These are phyloP conservation scores for Choricystis sp. DNA, from an alignment of 139 green algal genomes.

Conservation along the genomic window DNA sequence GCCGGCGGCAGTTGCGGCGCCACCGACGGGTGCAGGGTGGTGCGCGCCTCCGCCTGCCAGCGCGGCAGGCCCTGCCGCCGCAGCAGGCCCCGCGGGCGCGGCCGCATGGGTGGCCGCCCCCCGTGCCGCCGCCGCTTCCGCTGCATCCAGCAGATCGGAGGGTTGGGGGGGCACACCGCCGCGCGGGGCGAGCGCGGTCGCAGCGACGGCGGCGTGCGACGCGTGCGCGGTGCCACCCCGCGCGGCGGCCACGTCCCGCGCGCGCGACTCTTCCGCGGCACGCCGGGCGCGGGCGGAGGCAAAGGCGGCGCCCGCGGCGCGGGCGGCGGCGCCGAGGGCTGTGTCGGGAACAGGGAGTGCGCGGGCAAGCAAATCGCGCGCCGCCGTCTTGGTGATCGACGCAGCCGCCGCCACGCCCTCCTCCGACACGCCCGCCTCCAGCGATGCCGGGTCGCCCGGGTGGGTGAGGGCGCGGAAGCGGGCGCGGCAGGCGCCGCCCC, in stretches of 20 bases:
- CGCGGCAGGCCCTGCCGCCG: slow-evolving; percentile 1
- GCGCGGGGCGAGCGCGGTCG: slow-evolving; percentile 7
- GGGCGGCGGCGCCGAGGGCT: slow-evolving; percentile 13
- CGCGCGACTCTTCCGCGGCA: slow-evolving; percentile 11
- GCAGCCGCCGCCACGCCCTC: slow-evolving; percentile 11
- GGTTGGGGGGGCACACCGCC: slow-evolving; percentile 8
- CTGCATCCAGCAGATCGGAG: slow-evolving; percentile 3
- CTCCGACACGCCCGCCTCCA: slow-evolving; percentile 9
- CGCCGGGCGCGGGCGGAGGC: slow-evolving; percentile 12
- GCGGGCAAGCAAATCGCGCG: slow-evolving; percentile 20
- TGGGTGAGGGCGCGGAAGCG: slow-evolving; percentile 23
- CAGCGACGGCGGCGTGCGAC: slow-evolving; percentile 9
- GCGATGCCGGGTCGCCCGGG: background rate
- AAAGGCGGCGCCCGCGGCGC: slow-evolving; percentile 17
- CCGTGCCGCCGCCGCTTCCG: background rate
- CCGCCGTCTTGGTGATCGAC: slow-evolving; percentile 10
- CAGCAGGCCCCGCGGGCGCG: background rate
- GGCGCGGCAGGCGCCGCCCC: slow-evolving; percentile 21
- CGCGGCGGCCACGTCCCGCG: slow-evolving; percentile 4
- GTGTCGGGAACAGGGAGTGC: slow-evolving; percentile 21
- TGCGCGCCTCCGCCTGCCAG: background rate
- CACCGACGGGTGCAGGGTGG: slow-evolving; percentile 1
- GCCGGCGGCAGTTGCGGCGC: background rate
- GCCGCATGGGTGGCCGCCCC: background rate
- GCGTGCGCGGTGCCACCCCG: slow-evolving; percentile 16